Evolutionary conservation across 495 filamentous ascomycete species (phyloP).

Genomic region (Barbatosphaeria neglecta): DNA sequence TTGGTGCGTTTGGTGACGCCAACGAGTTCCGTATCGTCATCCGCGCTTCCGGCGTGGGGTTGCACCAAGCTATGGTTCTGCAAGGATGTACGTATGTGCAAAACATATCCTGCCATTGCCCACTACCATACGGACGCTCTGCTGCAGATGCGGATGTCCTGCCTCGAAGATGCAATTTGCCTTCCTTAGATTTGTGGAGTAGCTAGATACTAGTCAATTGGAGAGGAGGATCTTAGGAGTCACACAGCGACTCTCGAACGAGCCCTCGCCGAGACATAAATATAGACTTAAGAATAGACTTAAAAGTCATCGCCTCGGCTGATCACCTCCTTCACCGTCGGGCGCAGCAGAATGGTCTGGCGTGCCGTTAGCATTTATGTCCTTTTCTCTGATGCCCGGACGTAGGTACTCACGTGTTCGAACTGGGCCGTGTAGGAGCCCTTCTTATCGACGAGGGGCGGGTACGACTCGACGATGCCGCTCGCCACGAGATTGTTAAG

Average conservation of each 20-base stretch:
- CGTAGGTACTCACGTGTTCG: conserved; percentile 63
- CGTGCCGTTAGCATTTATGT: conserved; percentile 11
- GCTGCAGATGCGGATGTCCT: no score
- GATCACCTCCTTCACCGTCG: conserved; percentile 85
- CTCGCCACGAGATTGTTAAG: conserved; percentile 77
- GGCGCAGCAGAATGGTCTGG: conserved; percentile 76
- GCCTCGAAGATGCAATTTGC: no score
- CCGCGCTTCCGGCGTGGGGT: no score
- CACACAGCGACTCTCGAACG: not conserved
- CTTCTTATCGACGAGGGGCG: conserved; percentile 83
- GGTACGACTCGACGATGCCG: conserved; percentile 84
- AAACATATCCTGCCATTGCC: no score
- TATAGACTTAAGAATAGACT: not conserved
- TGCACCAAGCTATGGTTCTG: no score
- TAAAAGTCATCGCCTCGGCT: conserved; percentile 87
- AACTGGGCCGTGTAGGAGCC: conserved; percentile 91
- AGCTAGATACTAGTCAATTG: no score
- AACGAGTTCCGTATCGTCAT: no score
- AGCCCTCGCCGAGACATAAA: not conserved
- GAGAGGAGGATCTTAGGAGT: not conserved
- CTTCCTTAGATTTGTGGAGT: no score
- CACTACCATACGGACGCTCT: no score
- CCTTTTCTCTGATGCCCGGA: not conserved
- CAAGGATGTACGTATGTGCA: no score
- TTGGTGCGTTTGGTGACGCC: no score